Evolutionary conservation across 2,329 filamentous ascomycete species (phyloP), one percentile per base, ranked within the genome.

Genomic region (Rhynchosporium secalis): DNA sequence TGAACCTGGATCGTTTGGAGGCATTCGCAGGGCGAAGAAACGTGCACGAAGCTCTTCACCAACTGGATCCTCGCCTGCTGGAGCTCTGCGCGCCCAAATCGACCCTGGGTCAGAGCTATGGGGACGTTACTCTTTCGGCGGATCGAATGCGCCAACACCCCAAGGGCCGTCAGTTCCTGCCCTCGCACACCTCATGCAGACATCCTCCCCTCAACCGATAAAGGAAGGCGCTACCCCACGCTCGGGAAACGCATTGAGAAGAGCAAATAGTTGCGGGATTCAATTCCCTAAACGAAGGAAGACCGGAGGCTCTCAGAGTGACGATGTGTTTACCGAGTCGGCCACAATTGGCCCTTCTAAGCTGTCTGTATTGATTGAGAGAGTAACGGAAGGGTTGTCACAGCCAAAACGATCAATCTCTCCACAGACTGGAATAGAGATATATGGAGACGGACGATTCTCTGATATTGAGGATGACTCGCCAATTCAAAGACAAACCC

Each of bases 81-180:
- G 72, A 12, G 71, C 69, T 0, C 77, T 87, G 64, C 85, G 89
- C 68, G 87, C 87, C 12, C 84, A 88, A 66, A 82, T 86, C 38
- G 89, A 93, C 70, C 88, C 90, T 43, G 89, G 88, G 2, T 76
- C 88, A 38, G 89, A 93, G 66, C 76, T 93, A 1, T 94, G 90
- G 90, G 90, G 89, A 69, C 86, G 88, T 58, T 92, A 91, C 72
- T 83, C 88, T 43, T 75, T 85, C 26, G 74, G 80, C 48, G 75
- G 66, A 31, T 69, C 78, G 10, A 70, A 70, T 61, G 61, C 62
- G 28, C 57, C 66, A 49, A 70, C 71, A 41, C 67, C 68, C 45
- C 69, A 70, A 62, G 68, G 68, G 29, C 62, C 64, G 56, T 29
- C 69, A 73, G 47, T 86, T 85, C 68, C 84, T 84, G 45, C 82